Conservation (phyloP, 768 basidiomycete genomes). For the Lentinula detonsa region DNA sequence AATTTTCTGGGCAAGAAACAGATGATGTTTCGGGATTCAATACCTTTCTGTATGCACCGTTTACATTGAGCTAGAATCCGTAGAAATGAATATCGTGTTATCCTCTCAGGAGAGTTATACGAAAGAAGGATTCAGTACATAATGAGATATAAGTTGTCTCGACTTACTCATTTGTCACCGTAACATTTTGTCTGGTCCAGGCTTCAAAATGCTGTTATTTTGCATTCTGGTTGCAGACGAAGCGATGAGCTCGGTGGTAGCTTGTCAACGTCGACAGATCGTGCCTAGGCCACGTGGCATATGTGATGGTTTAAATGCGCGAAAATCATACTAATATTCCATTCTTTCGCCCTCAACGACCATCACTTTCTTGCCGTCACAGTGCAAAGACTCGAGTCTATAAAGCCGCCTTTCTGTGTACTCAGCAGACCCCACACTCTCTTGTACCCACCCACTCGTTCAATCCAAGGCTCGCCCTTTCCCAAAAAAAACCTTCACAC, state of each 20-base stretch:
- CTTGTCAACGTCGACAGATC: neutral
- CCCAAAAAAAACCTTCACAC: neutral
- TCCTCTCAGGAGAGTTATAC: too few species aligned
- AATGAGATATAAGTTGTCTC: too few species aligned
- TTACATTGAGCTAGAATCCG: too few species aligned
- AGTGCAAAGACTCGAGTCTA: neutral
- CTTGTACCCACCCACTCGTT: neutral
- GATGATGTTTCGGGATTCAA: too few species aligned
- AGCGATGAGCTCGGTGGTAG: neutral
- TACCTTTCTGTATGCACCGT: too few species aligned
- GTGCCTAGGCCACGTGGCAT: neutral
- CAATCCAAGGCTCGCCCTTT: neutral
- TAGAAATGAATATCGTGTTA: too few species aligned
- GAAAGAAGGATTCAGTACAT: too few species aligned
- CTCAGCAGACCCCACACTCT: neutral
- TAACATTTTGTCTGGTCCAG: too few species aligned
- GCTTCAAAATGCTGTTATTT: neutral
- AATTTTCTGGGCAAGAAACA: too few species aligned
- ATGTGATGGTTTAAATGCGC: neutral
- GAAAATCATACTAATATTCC: neutral
- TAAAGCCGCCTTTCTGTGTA: neutral
- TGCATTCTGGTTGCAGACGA: neutral
- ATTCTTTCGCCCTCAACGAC: conserved; percentile 2
- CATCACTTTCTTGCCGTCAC: neutral
- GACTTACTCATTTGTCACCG: too few species aligned